These are phyloP conservation scores for Infundibulicybe gibba DNA, from an alignment of 768 basidiomycete species.

Conservation along the genomic window DNA sequence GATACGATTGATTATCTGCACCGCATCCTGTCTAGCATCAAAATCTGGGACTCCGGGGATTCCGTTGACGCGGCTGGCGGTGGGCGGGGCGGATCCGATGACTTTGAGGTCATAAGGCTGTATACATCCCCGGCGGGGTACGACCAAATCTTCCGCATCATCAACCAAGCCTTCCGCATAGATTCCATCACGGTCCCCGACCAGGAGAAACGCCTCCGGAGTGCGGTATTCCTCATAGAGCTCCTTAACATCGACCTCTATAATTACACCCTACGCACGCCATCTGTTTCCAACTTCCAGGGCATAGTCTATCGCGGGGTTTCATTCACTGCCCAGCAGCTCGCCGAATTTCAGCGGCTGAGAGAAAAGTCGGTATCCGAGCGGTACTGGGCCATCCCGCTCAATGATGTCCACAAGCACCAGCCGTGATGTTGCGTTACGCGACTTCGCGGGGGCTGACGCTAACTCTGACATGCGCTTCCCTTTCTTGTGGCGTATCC, in stretches of 20 bases:
- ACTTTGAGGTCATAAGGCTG: conserved; percentile 11
- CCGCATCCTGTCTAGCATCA: conserved; percentile 4
- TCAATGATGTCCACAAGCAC: conserved; percentile 15
- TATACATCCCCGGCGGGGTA: conserved; percentile 16
- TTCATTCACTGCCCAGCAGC: conserved; percentile 8
- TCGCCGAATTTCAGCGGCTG: conserved; percentile 11
- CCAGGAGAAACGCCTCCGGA: conserved; percentile 6
- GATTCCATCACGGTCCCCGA: conserved; percentile 5
- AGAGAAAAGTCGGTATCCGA: conserved; percentile 13
- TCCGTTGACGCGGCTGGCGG: no score
- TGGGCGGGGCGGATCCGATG: not conserved
- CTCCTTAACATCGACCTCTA: conserved; percentile 18
- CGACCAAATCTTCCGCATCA: conserved; percentile 13
- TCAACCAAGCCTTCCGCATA: conserved; percentile 14
- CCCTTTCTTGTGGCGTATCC: conserved; percentile 16
- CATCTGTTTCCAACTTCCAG: conserved; percentile 8
- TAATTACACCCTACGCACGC: conserved; percentile 12
- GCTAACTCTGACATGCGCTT: not conserved
- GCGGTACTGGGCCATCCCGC: conserved; percentile 17
- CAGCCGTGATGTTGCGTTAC: conserved; percentile 8
- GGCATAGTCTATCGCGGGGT: conserved; percentile 15
- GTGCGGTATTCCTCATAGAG: conserved; percentile 18
- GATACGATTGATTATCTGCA: conserved; percentile 1
- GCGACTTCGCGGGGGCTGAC: conserved; percentile 6
- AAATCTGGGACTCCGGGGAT: conserved; percentile 13